Conservation (phyloP, 768 basidiomycete species). For the Russula dissimulans region DNA sequence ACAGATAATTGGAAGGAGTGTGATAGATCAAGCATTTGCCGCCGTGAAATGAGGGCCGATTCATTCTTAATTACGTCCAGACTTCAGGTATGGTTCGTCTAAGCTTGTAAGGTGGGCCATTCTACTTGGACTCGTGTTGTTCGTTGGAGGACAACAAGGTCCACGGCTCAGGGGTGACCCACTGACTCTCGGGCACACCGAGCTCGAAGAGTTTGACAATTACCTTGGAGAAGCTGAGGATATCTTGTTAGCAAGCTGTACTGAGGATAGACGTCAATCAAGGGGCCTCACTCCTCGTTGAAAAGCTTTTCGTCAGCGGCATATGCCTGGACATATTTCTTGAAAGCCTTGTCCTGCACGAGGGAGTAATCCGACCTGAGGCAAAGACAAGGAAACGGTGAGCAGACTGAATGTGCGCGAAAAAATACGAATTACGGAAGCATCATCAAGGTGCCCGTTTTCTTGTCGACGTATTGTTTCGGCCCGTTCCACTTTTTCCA, state of each 20-base stretch:
- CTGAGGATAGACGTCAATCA: not conserved
- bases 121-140: conserved; percentile 23
- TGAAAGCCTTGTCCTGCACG: conserved; percentile 85
- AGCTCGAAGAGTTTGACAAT: conserved; percentile 82
- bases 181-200: conserved; percentile 81
- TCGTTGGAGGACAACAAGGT: conserved; percentile 45
- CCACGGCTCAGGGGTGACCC: conserved; percentile 67
- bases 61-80: not conserved
- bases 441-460: conserved; percentile 89
- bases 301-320: conserved; percentile 78
- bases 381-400: not conserved
- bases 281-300: conserved; percentile 78
- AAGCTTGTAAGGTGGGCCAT: too few relatives aligned
- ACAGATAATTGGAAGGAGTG: not conserved
- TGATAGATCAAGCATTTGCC: not conserved
- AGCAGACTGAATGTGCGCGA: not conserved
- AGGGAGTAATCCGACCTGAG: conserved; percentile 79
- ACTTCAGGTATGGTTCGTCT: not conserved
- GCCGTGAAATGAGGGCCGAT: too few relatives aligned
- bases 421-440: conserved; percentile 54
- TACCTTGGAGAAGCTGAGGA: conserved; percentile 67
- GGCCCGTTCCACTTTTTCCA: conserved; percentile 95
- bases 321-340: conserved; percentile 79
- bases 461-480: conserved; percentile 91
- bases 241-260: conserved; percentile 9